Conservation (phyloP, 179 eudicot genomes). For the Patellifolia procumbens region DNA sequence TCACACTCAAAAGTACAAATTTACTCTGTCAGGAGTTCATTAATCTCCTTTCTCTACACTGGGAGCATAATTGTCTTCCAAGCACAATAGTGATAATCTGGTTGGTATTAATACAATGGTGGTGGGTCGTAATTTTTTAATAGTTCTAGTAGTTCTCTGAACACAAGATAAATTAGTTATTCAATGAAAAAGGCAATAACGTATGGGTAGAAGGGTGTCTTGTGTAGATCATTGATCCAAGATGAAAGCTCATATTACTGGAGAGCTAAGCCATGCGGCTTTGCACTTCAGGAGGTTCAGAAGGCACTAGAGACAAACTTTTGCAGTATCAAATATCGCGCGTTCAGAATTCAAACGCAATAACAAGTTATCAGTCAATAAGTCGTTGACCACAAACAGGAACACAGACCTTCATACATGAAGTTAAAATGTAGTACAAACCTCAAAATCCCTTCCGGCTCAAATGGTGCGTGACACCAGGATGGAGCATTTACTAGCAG, state of each 20-base stretch:
- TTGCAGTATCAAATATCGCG: neutral
- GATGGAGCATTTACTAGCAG: conserved; percentile 68
- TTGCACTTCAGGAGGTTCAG: neutral
- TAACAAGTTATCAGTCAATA: neutral
- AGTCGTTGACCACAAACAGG: neutral
- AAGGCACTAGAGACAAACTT: neutral
- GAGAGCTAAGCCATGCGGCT: neutral
- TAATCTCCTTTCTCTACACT: too few species aligned
- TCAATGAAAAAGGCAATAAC: neutral
- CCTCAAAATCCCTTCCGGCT: conserved; percentile 94
- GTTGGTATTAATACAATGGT: too few species aligned
- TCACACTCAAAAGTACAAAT: too few species aligned
- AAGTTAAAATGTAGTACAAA: conserved; percentile 24
- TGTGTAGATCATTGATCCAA: neutral
- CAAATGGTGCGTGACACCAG: conserved; percentile 94
- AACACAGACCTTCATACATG: neutral
- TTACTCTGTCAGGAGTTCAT: too few species aligned
- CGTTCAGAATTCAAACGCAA: too few species aligned
- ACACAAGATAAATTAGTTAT: neutral
- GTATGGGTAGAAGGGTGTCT: neutral
- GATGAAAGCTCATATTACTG: too few species aligned
- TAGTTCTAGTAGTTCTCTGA: too few species aligned
- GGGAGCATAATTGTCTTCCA: too few species aligned
- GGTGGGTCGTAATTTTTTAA: too few species aligned
- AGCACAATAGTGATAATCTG: too few species aligned